Evolutionary conservation across 148 eudicot species (phyloP), one percentile per base, ranked within the genome.

Genomic region (Rhododendron ferrugineum): DNA sequence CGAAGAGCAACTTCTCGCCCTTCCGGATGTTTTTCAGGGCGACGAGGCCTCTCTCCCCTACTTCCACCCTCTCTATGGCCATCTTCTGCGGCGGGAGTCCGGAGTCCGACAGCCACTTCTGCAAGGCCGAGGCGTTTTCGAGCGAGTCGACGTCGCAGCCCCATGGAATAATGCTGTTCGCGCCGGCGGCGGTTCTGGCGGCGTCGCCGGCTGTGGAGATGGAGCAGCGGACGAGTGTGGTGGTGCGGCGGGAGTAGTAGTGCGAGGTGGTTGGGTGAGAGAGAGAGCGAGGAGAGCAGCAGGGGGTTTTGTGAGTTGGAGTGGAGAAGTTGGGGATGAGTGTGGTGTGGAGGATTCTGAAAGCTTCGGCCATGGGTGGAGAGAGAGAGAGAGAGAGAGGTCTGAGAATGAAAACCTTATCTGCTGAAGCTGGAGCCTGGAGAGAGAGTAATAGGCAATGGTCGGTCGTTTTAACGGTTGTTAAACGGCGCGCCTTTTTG

Each of bases 11-110:
- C 84, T 92, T 93, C 85, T 97, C 99, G 9, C 98, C 96, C 34
- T 94, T 94, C 77, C 99, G 87, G 11, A 97, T 90, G 84, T 93
- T 97, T 82, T 92, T 95, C 49, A 87, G 79, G 79, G 98, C 99
- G 56, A 97, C 99, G 30, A 97, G 94, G 2, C 99, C 99, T 78
- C 99, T 93, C 88, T 95, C 99, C 44, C 99, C 99, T 5, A 97
- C 94, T 4, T 92, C 93, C 84, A 97, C 99, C 72, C 86, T 92
- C 82, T 93, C 87, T 22, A 97, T 93, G 56, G 64, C 96, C 98
- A 97, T 92, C 81, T 97, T 97, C 90, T 97, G 99, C 0, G 86
- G 84, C 9, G 99, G 97, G 9, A 97, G 89, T 2, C 98, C 99
- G 8, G 92, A 90, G 3, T 83, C 87, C 36, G 91, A 52, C 82